Percentiles rank a stretch among this genome's conserved stretches.
Evolutionary conservation across 2,329 filamentous ascomycete genomes (phyloP).

Genomic region (Myriosclerotinia duriaeana): DNA sequence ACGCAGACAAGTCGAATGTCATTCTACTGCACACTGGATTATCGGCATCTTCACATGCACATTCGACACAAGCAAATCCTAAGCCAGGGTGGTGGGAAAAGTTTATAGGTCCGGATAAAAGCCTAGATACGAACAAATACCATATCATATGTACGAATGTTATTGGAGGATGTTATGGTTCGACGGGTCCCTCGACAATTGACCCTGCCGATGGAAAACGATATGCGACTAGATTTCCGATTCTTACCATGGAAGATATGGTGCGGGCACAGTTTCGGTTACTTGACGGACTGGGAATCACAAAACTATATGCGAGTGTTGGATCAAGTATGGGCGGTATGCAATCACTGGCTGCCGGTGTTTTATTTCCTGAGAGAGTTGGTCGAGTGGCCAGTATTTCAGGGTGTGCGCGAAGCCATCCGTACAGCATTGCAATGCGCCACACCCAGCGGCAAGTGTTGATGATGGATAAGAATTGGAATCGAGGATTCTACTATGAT

Average conservation of each 20-base stretch:
- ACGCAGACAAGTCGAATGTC: conserved; percentile 78
- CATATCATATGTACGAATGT: conserved; percentile 96
- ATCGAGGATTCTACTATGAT: conserved; percentile 90
- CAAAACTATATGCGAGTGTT: conserved; percentile 84
- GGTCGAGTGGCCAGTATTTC: conserved; percentile 83
- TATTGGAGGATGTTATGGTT: conserved; percentile 92
- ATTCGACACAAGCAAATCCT: conserved; percentile 82
- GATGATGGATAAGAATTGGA: conserved; percentile 99
- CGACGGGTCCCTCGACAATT: conserved; percentile 80
- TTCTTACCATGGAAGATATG: conserved; percentile 96
- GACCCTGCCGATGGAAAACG: conserved; percentile 84
- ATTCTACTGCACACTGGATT: conserved; percentile 92
- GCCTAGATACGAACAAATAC: conserved; percentile 88
- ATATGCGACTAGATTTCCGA: conserved; percentile 93
- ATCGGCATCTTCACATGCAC: conserved; percentile 95
- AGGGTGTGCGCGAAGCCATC: conserved; percentile 90
- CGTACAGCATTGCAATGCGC: conserved; percentile 97
- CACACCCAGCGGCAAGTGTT: conserved; percentile 96
- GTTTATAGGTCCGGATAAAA: conserved; percentile 86
- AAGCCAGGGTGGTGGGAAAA: conserved; percentile 98
- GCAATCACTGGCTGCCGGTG: conserved; percentile 87
- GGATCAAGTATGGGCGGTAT: conserved; percentile 98
- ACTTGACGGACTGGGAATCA: conserved; percentile 74
- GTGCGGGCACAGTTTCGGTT: conserved; percentile 91
- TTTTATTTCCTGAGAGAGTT: conserved; percentile 79